phyloP scores from a whole-genome alignment of 371 early-diverging fungal species.

The Funneliformis caledonium region DNA sequence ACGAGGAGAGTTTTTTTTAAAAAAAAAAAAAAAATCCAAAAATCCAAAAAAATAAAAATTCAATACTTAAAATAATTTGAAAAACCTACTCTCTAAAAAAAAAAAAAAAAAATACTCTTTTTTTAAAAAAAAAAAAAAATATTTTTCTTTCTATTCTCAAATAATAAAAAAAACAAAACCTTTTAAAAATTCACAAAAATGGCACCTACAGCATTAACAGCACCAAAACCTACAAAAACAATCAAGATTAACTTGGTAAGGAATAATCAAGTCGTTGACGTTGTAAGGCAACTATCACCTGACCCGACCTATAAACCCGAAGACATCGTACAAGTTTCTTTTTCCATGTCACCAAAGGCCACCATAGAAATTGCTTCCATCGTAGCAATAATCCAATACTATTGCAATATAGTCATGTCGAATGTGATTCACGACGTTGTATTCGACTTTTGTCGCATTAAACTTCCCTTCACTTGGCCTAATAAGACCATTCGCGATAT shows the following conservation, averaged over 20 bases:
- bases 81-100: too few species aligned
- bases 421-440: constrained; percentile 8
- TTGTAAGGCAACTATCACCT: neutral
- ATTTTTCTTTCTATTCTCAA: neutral
- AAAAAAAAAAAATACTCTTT: too few species aligned
- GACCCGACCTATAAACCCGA: neutral
- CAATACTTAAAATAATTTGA: too few species aligned
- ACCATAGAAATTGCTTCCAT: constrained; percentile 33
- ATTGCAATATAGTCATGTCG: constrained; percentile 19
- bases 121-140: too few species aligned
- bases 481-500: constrained; percentile 26
- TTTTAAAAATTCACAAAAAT: neutral
- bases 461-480: constrained; percentile 29
- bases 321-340: neutral
- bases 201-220: neutral
- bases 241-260: neutral
- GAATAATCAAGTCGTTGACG: constrained; percentile 5
- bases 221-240: constrained; percentile 4
- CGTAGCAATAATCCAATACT: constrained; percentile 30
- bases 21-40: too few species aligned
- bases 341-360: constrained; percentile 22
- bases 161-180: constrained; percentile 1
- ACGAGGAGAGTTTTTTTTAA: too few species aligned
- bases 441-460: constrained; percentile 23
- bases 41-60: too few species aligned